Evolutionary conservation across 148 eudicot species (phyloP).

Genomic region (Gaultheria prostrata): DNA sequence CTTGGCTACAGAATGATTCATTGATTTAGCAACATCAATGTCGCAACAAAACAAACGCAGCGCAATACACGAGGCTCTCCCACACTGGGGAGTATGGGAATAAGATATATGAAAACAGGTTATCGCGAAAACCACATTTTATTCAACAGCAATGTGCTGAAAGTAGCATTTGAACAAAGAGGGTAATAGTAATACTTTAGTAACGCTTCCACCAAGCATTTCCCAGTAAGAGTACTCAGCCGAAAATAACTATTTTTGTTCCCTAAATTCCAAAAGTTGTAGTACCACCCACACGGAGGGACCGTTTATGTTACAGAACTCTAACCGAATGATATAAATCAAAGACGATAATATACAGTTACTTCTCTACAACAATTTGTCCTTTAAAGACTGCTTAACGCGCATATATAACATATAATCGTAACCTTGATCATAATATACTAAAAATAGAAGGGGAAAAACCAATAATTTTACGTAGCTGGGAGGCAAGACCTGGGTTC

Average conservation of each 20-base stretch:
- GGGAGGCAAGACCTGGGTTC: slow-evolving; percentile 7
- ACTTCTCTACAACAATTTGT: background rate
- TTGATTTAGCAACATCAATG: background rate
- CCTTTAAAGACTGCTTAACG: background rate
- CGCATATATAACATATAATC: background rate
- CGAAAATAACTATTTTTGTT: background rate
- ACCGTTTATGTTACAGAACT: background rate
- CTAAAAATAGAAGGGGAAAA: background rate
- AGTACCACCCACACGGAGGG: background rate
- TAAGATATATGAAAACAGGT: background rate
- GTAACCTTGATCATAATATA: background rate
- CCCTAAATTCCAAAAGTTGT: background rate
- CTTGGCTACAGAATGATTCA: background rate
- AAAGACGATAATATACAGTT: slow-evolving; percentile 10
- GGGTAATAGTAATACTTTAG: background rate
- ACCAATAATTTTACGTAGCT: background rate
- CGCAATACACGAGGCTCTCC: background rate
- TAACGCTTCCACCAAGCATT: background rate
- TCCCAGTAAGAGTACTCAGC: background rate
- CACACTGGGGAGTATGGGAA: background rate
- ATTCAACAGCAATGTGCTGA: slow-evolving; percentile 4
- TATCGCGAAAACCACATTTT: background rate
- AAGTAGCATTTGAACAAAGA: background rate
- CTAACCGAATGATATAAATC: background rate
- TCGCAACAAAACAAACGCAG: background rate